A percentile compares a stretch with the other conserved stretches of the same genome.
phyloP scores from a whole-genome alignment of 139 green algal species.

The Bryopsis sp. region DNA sequence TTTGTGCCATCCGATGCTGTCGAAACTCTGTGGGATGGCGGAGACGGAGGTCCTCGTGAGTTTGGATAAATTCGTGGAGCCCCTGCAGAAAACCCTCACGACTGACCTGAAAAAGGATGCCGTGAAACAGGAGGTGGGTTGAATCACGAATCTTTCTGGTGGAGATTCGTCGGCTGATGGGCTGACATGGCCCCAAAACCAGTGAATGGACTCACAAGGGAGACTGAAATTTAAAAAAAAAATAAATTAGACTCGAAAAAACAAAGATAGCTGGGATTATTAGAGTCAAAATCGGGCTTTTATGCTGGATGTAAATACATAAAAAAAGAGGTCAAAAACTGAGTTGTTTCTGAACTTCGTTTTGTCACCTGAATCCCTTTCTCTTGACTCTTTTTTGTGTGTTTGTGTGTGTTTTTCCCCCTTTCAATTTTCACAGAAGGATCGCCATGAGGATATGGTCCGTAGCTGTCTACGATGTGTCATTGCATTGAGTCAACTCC shows the following conservation, averaged over 20 bases:
- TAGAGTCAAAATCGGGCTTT: too few species aligned
- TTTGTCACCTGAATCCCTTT: too few species aligned
- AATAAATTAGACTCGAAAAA: too few species aligned
- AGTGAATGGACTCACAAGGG: too few species aligned
- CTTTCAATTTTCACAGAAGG: constrained; percentile 45
- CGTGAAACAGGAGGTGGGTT: constrained; percentile 89
- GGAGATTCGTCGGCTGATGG: background rate
- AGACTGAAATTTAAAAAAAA: too few species aligned
- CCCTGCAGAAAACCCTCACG: constrained; percentile 84
- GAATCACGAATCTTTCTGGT: background rate
- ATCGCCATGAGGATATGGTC: constrained; percentile 95
- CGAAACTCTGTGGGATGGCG: background rate
- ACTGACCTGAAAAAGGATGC: constrained; percentile 76
- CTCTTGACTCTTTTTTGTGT: too few species aligned
- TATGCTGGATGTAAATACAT: too few species aligned
- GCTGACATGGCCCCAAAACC: background rate
- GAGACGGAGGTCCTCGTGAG: constrained; percentile 28
- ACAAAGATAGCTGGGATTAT: too few species aligned
- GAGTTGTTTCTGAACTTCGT: too few species aligned
- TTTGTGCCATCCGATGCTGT: constrained; percentile 13
- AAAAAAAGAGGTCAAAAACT: too few species aligned
- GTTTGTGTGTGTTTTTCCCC: too few species aligned
- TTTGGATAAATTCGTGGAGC: constrained; percentile 64
- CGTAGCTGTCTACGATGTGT: constrained; percentile 75
- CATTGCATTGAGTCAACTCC: constrained; percentile 59